Percentiles rank a stretch among this genome's conserved stretches.
Conservation (phyloP, 1,284 basidiomycete genomes). For the Amylostereum areolatum region DNA sequence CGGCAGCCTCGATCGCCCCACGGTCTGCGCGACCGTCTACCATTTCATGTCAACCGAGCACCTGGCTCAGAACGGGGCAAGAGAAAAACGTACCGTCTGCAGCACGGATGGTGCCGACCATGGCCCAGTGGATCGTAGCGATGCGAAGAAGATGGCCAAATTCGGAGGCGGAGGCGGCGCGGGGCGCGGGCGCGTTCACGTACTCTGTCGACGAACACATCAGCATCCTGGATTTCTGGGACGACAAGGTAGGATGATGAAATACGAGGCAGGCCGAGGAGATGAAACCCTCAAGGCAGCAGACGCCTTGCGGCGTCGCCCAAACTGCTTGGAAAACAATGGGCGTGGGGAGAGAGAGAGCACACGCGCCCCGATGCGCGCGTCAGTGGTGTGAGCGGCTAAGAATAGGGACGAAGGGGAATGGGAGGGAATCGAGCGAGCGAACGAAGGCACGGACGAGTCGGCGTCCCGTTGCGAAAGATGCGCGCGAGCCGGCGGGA, state of each 20-base stretch:
- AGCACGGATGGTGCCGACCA: slow-evolving; percentile 32
- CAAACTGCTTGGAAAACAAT: too few species aligned
- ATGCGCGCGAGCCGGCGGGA: too few species aligned
- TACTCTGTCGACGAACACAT: slow-evolving; percentile 40
- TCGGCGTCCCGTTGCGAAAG: slow-evolving; percentile 40
- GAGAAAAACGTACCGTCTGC: slow-evolving; percentile 17
- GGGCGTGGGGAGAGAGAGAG: too few species aligned
- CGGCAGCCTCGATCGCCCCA: slow-evolving; percentile 2
- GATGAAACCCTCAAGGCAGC: too few species aligned
- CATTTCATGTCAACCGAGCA: background rate
- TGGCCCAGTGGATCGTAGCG: slow-evolving; percentile 51
- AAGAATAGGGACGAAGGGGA: slow-evolving; percentile 11
- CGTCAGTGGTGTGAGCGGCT: background rate
- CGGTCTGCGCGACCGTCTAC: slow-evolving; percentile 4
- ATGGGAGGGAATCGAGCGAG: slow-evolving; percentile 10
- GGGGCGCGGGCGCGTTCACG: slow-evolving; percentile 52
- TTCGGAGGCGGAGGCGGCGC: slow-evolving; percentile 58
- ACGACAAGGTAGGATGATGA: too few species aligned
- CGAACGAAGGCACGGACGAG: slow-evolving; percentile 39
- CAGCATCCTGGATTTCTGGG: background rate
- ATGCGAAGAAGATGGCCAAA: slow-evolving; percentile 67
- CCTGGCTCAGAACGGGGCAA: background rate
- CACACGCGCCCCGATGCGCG: background rate
- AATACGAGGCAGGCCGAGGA: too few species aligned
- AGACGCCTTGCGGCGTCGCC: too few species aligned